Percentiles rank a stretch among this genome's conserved stretches.
Evolutionary conservation across 805 yeast species (phyloP).

Genomic region (Metschnikowia matae): DNA sequence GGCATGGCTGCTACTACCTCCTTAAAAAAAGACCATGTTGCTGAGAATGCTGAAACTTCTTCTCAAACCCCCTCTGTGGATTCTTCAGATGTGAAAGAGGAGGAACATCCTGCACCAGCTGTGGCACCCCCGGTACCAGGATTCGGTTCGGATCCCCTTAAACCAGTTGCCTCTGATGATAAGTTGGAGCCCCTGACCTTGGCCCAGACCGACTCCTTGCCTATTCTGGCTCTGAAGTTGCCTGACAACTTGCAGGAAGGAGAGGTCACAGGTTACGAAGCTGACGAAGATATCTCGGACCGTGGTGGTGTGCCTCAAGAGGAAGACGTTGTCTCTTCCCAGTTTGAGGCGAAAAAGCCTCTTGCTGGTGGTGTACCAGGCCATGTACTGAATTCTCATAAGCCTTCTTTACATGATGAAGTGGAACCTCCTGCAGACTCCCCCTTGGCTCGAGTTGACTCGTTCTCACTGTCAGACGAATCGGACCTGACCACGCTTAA

Average conservation of each 20-base stretch:
- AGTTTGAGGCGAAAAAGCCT: neutral
- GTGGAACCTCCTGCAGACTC: slow-evolving; percentile 12
- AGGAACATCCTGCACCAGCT: neutral
- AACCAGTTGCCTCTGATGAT: neutral
- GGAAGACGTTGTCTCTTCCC: neutral
- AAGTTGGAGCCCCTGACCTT: neutral
- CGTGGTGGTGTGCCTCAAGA: slow-evolving; percentile 11
- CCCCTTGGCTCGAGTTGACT: slow-evolving; percentile 1
- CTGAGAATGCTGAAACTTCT: neutral
- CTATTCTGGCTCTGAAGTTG: neutral
- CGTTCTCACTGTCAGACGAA: slow-evolving; percentile 3
- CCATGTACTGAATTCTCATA: neutral
- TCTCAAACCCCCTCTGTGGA: neutral
- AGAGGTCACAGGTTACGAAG: slow-evolving; percentile 61
- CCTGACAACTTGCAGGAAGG: slow-evolving; percentile 11
- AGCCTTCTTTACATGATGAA: neutral
- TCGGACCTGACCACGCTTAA: neutral
- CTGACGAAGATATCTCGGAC: slow-evolving; percentile 52
- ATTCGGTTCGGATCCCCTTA: neutral
- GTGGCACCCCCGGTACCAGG: neutral
- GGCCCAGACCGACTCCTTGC: neutral
- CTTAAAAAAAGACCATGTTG: neutral
- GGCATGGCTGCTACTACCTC: slow-evolving; percentile 7
- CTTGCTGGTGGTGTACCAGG: neutral
- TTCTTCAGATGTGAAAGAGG: neutral